phyloP scores from a whole-genome alignment of 2,329 filamentous ascomycete species.

The Cyanodermella asteris region DNA sequence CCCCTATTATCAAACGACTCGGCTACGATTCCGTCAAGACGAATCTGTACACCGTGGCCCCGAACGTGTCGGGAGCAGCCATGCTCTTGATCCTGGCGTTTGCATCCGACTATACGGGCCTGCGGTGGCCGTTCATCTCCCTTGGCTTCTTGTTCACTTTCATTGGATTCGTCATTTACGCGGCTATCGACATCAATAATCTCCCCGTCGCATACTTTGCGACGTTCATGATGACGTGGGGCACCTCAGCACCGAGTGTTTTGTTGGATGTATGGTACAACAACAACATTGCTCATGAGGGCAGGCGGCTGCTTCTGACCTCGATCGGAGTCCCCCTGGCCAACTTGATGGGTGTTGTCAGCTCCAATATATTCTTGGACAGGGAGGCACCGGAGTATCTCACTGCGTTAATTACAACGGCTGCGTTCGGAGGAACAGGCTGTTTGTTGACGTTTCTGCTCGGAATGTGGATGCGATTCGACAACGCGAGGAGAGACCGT shows the following conservation, averaged over 20 bases:
- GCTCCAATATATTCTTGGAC: constrained; percentile 43
- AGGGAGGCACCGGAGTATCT: constrained; percentile 44
- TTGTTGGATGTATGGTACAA: constrained; percentile 52
- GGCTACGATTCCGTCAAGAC: constrained; percentile 39
- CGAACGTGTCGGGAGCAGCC: constrained; percentile 51
- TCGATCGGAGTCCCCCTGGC: constrained; percentile 52
- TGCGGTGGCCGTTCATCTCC: constrained; percentile 53
- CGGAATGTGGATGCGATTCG: constrained; percentile 40
- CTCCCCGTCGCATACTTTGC: constrained; percentile 52
- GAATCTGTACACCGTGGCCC: constrained; percentile 63
- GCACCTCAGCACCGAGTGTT: constrained; percentile 52
- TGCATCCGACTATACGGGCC: constrained; percentile 40
- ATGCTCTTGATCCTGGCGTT: constrained; percentile 56
- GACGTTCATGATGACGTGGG: constrained; percentile 67
- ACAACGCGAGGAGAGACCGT: constrained; percentile 39
- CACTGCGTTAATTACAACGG: constrained; percentile 42
- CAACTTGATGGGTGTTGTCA: constrained; percentile 54
- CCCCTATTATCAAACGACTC: constrained; percentile 32
- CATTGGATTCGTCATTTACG: constrained; percentile 58
- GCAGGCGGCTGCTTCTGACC: constrained; percentile 46
- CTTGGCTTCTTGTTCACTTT: constrained; percentile 55
- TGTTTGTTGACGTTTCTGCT: constrained; percentile 32
- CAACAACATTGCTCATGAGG: constrained; percentile 63
- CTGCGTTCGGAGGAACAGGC: constrained; percentile 39
- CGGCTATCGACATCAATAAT: constrained; percentile 41